phyloP scores from a whole-genome alignment of 202 grass and related monocot species.

The Zizania palustris region DNA sequence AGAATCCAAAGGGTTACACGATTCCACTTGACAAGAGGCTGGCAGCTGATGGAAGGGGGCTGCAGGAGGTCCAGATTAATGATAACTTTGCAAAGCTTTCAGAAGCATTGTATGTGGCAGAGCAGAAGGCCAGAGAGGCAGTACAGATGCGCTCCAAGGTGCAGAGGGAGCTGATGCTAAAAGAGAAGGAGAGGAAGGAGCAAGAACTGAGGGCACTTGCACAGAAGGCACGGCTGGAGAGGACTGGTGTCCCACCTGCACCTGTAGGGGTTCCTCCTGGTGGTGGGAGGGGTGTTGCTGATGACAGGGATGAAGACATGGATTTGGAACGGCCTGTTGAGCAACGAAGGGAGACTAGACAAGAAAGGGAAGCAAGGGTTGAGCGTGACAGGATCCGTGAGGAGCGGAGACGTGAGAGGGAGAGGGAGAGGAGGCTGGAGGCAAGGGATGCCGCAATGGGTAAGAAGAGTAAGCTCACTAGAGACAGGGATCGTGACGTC shows the following conservation, averaged over 20 bases:
- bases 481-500: slow-evolving; percentile 68
- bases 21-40: slow-evolving; percentile 87
- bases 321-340: slow-evolving; percentile 55
- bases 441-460: slow-evolving; percentile 66
- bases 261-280: slow-evolving; percentile 45
- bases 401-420: slow-evolving; percentile 59
- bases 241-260: slow-evolving; percentile 73
- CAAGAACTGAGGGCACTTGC: slow-evolving; percentile 29
- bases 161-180: slow-evolving; percentile 27
- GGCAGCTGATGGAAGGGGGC: slow-evolving; percentile 41
- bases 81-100: slow-evolving; percentile 33
- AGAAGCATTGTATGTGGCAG: slow-evolving; percentile 39
- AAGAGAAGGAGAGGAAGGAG: slow-evolving; percentile 22
- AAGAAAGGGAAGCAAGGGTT: slow-evolving; percentile 54
- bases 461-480: slow-evolving; percentile 77
- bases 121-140: slow-evolving; percentile 52
- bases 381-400: slow-evolving; percentile 52
- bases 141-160: slow-evolving; percentile 5
- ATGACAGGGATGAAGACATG: slow-evolving; percentile 41
- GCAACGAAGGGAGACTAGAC: slow-evolving; percentile 63
- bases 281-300: neutral
- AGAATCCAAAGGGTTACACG: slow-evolving; percentile 88
- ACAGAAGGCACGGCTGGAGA: slow-evolving; percentile 20
- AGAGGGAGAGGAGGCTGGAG: slow-evolving; percentile 77
- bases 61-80: slow-evolving; percentile 33